Base-by-base conservation (phyloP, 768 basidiomycete genomes). In the Jaapia argillacea region DNA sequence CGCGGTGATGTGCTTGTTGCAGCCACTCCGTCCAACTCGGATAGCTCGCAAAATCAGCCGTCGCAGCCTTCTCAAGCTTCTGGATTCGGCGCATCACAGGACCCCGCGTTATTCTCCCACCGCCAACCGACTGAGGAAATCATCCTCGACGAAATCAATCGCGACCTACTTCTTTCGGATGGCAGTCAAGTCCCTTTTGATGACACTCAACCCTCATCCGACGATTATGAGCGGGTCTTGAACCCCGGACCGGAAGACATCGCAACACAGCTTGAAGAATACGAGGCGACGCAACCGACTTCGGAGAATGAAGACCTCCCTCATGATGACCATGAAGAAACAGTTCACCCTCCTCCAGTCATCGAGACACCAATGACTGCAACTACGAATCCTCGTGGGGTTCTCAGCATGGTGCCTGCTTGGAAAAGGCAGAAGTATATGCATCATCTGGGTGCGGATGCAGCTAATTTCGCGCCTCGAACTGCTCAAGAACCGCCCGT, bases 21-120 rank as follows among this genome's bases (percentile, higher is more conserved):
- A 39, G 62, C 71, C 27, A 81, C 79, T 37, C 79, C 79, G 14
- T 62, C 58, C 7, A 51, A 64, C 40, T 72, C 72, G 0, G 64
- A 57, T 24, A 60, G 62, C 33, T 68, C 69, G 4, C 67, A 67
- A 43, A 59, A 37, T 5, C 41, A 61, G 5, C 56, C 59, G 27
- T 43, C 48, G 18, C 48, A 52, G 40, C 25, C 31, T 42, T 47
- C 21, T 25, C 5, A 33, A 25, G 40, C 23, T 7, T 45, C 23
- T 42, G 40, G 21, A 16, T 33, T 10, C 10, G 28, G 16, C 16
- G 28, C 10, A 10, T 33, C 28, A 10, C 28, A 33, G 16, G 28
- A 33, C 28, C 10, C 10, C 28, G 28, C 10, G 10, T 16, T 33
- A 33, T 33, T 10, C 16, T 16, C 28, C 28, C 10, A 33, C 16